Conservation (phyloP, 371 early-diverging fungal genomes). For the Parasitella parasitica region DNA sequence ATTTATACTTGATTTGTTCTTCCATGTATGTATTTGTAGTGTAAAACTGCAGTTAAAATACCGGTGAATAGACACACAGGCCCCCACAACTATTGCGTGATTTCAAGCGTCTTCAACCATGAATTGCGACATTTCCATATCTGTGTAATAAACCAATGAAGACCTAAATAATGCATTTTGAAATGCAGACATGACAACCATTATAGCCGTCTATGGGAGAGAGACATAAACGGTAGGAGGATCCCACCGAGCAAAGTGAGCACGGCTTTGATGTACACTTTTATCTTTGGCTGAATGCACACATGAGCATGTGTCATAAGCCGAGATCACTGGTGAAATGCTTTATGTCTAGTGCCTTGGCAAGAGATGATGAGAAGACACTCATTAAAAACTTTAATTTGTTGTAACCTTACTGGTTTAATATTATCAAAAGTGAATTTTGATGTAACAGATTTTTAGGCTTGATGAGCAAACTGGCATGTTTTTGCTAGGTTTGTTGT, state of each 20-base stretch:
- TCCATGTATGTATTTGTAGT: not conserved
- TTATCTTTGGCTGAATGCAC: no score
- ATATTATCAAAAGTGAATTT: not conserved
- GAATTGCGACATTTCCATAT: constrained; percentile 19
- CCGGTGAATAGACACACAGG: not conserved
- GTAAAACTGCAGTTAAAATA: not conserved
- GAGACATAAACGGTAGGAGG: not conserved
- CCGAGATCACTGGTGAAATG: no score
- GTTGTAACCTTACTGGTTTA: not conserved
- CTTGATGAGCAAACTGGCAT: not conserved
- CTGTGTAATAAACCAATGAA: not conserved
- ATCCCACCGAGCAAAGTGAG: no score
- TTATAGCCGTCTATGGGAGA: no score
- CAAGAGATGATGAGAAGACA: not conserved
- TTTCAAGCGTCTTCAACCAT: constrained; percentile 3
- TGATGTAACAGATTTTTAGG: not conserved
- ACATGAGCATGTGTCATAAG: no score
- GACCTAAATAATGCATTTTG: no score
- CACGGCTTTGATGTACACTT: no score
- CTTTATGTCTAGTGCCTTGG: not conserved
- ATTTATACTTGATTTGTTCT: not conserved
- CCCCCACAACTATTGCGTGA: constrained; percentile 26
- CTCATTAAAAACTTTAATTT: not conserved
- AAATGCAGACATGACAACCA: no score
- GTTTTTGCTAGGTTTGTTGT: not conserved